Evolutionary conservation across 305 asterid species (phyloP).

Genomic region (Solanum aculeatissimum): DNA sequence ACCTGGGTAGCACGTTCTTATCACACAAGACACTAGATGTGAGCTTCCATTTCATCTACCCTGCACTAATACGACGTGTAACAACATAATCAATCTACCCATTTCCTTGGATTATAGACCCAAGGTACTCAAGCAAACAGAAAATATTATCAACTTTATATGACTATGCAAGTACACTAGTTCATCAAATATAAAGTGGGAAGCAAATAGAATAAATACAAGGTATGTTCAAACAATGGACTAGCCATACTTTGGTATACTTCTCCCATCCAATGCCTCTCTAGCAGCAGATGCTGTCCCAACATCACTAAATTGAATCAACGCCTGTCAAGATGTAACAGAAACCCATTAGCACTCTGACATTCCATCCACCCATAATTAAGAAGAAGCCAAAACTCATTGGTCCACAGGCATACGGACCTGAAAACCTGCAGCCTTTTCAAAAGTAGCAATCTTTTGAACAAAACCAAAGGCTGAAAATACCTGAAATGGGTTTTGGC

Average conservation of each 20-base stretch:
- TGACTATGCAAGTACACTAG: neutral
- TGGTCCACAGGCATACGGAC: conserved; percentile 16
- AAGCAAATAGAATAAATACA: neutral
- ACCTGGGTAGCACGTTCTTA: neutral
- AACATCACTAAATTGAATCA: conserved; percentile 67
- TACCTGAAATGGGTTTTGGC: conserved; percentile 32
- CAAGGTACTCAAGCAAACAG: neutral
- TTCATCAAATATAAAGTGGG: neutral
- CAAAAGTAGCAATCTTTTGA: conserved; percentile 85
- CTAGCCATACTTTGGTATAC: conserved; percentile 60
- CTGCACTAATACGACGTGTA: neutral
- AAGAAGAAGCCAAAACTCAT: neutral
- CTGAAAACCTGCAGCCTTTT: conserved; percentile 89
- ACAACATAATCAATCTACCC: neutral
- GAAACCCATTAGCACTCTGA: neutral
- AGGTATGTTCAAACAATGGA: neutral
- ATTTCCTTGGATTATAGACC: neutral
- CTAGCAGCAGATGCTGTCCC: conserved; percentile 66
- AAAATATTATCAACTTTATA: neutral
- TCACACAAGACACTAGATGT: neutral
- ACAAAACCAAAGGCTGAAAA: conserved; percentile 83
- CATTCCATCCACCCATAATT: neutral
- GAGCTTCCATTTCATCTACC: neutral
- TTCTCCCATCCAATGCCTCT: conserved; percentile 77
- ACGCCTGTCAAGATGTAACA: conserved; percentile 37